Evolutionary conservation across 257 asterid species (phyloP), one percentile per base, ranked within the genome.

Genomic region (Euphrasia confusa): DNA sequence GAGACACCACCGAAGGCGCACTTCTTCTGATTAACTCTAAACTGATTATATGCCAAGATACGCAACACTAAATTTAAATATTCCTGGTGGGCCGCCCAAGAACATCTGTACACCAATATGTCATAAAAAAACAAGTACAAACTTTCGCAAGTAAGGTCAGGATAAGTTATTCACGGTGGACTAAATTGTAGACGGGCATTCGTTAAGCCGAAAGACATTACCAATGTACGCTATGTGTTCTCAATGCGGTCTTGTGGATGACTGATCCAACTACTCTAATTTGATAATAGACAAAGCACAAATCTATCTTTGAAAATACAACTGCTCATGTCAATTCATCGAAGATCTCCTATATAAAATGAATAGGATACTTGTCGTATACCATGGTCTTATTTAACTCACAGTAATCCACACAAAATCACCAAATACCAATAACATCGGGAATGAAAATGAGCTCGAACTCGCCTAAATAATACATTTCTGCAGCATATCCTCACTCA

Each of bases 71-170:
- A 4, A 4, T 9, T 4, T 11, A 53, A 15, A 1, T 53, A 13
- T 24, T 24, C 6, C 13, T 1, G 13, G 14, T 54, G 59, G 2
- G 21, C 33, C 5, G 3, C 59, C 30, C 30, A 18, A 12, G 33
- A 6, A 4, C 5, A 5, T 3, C 59, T 54, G 14, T 54, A 54
- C 4, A 54, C 35, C 2, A 54, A 10, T 2, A 54, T 54, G 59
- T 54, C 59, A 12, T 54, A 54, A 54, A 13, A 54, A 54, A 10
- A 54, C 59, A n/a, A 54, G 24, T 10, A 54, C 35, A 7, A 54
- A 54, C 5, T 54, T 7, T 1, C 59, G 59, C 35, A 54, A 26
- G 10, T 54, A 10, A 7, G 58, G 58, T 12, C 58, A 10, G 9
- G 17, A 15, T 5, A 53, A 7, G 30, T 53, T 30, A 53, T 53